phyloP scores from a whole-genome alignment of 2,329 filamentous ascomycete genomes.

The Emmonsia crescens region DNA sequence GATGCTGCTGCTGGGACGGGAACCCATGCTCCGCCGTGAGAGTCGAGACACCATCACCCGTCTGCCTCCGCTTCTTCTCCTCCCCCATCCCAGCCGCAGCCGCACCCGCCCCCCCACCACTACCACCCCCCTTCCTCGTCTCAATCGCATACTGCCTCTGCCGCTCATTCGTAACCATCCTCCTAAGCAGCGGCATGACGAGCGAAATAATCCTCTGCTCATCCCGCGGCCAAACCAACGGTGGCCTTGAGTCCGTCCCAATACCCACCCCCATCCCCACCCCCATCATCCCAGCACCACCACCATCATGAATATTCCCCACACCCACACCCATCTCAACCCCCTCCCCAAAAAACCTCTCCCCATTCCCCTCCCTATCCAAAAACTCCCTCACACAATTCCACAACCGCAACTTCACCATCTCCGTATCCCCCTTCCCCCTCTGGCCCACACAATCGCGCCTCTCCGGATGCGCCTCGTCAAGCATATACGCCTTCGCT shows the following conservation, averaged over 20 bases:
- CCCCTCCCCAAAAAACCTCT: slow-evolving; percentile 41
- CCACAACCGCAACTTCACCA: slow-evolving; percentile 47
- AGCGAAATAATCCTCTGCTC: slow-evolving; percentile 46
- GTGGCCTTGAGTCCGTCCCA: neutral
- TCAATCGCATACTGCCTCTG: slow-evolving; percentile 49
- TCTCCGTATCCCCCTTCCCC: slow-evolving; percentile 44
- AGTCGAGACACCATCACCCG: slow-evolving; percentile 7
- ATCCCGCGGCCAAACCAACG: slow-evolving; percentile 43
- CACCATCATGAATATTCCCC: slow-evolving; percentile 24
- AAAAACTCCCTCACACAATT: slow-evolving; percentile 47
- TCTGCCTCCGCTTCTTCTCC: slow-evolving; percentile 22
- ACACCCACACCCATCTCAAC: slow-evolving; percentile 21
- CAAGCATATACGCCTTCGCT: slow-evolving; percentile 48
- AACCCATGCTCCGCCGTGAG: slow-evolving; percentile 16
- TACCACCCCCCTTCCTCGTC: slow-evolving; percentile 39
- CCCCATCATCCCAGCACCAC: slow-evolving; percentile 16
- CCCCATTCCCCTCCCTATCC: slow-evolving; percentile 40
- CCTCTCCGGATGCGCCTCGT: slow-evolving; percentile 43
- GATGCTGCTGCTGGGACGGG: slow-evolving; percentile 14
- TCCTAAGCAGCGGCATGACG: slow-evolving; percentile 45
- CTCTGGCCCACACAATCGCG: slow-evolving; percentile 48
- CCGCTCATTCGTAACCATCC: slow-evolving; percentile 51
- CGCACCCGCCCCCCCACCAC: neutral
- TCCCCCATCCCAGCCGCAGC: slow-evolving; percentile 19
- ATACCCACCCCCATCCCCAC: slow-evolving; percentile 26